A percentile compares a stretch with the other conserved stretches of the same genome.
phyloP scores from a whole-genome alignment of 805 yeast genomes.

The Jamesozyma rosinii region DNA sequence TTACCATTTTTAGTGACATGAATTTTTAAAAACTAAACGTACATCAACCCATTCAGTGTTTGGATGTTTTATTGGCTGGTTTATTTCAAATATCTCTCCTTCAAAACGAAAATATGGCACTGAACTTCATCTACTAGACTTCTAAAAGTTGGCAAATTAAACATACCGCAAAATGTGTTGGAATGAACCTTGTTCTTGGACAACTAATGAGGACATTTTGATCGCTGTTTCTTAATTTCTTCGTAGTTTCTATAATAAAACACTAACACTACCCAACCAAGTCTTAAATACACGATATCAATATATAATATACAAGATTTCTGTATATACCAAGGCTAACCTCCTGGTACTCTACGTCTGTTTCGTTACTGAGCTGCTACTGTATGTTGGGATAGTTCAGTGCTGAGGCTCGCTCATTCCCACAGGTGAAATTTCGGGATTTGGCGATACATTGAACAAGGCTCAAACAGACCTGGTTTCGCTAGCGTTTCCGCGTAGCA shows the following conservation, averaged over 20 bases:
- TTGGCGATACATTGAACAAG: no score
- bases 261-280: not conserved
- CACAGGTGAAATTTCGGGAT: no score
- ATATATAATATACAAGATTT: not conserved
- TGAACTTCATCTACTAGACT: not conserved
- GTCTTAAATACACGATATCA: no score
- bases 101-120: not conserved
- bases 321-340: slow-evolving; percentile 1
- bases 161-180: slow-evolving; percentile 99
- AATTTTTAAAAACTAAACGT: no score
- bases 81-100: not conserved
- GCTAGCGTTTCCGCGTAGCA: no score
- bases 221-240: slow-evolving; percentile 1
- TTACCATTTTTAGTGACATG: no score
- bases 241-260: slow-evolving; percentile 1
- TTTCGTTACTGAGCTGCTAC: not conserved
- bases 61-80: no score
- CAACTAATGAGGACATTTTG: slow-evolving; percentile 87
- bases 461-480: no score
- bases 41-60: no score
- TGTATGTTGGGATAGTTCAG: not conserved
- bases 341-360: not conserved
- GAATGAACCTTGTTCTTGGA: slow-evolving; percentile 98
- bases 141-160: slow-evolving; percentile 3
- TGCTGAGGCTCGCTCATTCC: not conserved